Base-by-base conservation (phyloP, 495 filamentous ascomycete genomes). In the Penicillium taxi region DNA sequence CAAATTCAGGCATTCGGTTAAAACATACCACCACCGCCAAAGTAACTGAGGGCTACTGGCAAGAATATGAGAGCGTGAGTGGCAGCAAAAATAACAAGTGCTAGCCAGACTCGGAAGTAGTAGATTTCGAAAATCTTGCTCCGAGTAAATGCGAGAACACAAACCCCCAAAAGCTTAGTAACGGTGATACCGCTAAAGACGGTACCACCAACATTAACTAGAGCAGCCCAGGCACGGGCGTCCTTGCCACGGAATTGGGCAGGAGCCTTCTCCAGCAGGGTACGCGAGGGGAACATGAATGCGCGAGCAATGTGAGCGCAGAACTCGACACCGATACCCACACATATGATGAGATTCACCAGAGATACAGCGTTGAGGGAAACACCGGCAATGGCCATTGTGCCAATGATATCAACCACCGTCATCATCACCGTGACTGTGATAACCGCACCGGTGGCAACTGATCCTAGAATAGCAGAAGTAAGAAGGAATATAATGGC, bases 111-210 rank as follows among this genome's bases (percentile, higher is more conserved):
- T 6, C 91, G 70, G 66, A 99, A 99, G 58, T 96, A 99, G 60
- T 96, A 99, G 37, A 96, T 84, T 69, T 96, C 93, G 53, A 99
- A 99, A 56, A 99, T 96, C 75, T 96, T 96, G 60, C 86, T 94
- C 16, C 84, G 65, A 6, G 91, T 99, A 45, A 94, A 96, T 0
- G 89, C 91, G 9, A 99, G 70, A 26, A 99, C 91, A 32, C 72
- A 81, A 2, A 99, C 93, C 1, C 91, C 91, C 6, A 99, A 63
- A 1, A 96, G 64, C 58, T 99, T 99, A 14, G 91, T 99, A 17
- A 99, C 64, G 0, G 88, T 96, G 54, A 99, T 99, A 0, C 91
- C 91, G 32, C 82, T 90, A 55, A 99, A 91, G 9, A 99, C 93
- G 20, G 80, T 88, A 1, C 82, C 84, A 11, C 93, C 91, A 4